Evolutionary conservation across 1,284 basidiomycete genomes (phyloP).

Genomic region (Kalmanozyma brasiliensis): DNA sequence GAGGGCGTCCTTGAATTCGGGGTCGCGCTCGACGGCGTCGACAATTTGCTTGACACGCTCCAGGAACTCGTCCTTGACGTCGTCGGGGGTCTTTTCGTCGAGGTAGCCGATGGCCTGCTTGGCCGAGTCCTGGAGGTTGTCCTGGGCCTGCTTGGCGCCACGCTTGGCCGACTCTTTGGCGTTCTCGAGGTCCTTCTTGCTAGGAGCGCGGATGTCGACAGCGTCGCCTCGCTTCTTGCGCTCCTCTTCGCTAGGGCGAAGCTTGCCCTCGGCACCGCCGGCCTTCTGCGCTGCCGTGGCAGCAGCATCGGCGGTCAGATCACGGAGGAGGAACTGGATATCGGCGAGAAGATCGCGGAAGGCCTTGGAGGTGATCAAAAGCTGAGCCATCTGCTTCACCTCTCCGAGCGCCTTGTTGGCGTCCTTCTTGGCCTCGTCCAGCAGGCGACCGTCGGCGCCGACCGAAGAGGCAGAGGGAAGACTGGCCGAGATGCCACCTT

Average conservation of each 20-base stretch:
- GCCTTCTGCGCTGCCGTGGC: conserved; percentile 58
- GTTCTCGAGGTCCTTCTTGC: conserved; percentile 65
- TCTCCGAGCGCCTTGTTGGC: conserved; percentile 68
- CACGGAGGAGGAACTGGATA: conserved; percentile 68
- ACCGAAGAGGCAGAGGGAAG: conserved; percentile 34
- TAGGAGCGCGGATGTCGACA: conserved; percentile 54
- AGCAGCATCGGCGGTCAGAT: conserved; percentile 70
- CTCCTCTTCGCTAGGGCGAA: conserved; percentile 53
- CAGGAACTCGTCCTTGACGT: conserved; percentile 69
- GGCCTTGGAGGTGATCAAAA: conserved; percentile 69
- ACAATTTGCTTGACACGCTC: conserved; percentile 69
- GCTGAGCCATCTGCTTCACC: conserved; percentile 69
- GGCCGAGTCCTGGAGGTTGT: conserved; percentile 46
- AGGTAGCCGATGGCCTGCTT: conserved; percentile 65
- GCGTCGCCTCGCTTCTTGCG: conserved; percentile 62
- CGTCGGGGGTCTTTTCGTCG: conserved; percentile 70
- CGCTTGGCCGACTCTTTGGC: conserved; percentile 68
- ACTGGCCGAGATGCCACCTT: conserved; percentile 26
- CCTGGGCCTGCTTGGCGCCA: conserved; percentile 65
- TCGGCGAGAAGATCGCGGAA: conserved; percentile 70
- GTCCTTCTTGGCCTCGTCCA: conserved; percentile 66
- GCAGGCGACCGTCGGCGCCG: conserved; percentile 61
- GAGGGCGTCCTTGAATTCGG: conserved; percentile 69
- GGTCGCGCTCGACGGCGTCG: conserved; percentile 62
- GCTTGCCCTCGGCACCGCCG: conserved; percentile 59